Evolutionary conservation across 192 early-diverging fungal genomes (phyloP).

Genomic region (Coemansia sp.): DNA sequence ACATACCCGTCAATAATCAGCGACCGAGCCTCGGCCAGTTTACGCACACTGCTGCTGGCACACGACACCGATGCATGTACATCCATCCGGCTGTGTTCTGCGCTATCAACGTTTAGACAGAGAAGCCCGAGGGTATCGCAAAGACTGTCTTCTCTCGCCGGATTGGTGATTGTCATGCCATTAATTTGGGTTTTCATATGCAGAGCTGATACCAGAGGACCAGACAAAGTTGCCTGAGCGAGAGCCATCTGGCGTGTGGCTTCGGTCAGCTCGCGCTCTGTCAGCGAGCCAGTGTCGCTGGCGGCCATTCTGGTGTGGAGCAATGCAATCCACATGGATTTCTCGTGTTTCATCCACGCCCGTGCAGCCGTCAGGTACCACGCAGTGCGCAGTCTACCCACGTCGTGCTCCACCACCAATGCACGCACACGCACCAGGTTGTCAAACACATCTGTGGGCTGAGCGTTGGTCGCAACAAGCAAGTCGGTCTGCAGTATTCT

Average conservation of each 20-base stretch:
- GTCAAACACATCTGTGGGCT: constrained; percentile 13
- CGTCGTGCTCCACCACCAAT: constrained; percentile 21
- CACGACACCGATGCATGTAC: neutral
- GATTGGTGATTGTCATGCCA: neutral
- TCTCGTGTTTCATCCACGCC: constrained; percentile 23
- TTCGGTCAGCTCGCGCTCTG: constrained; percentile 23
- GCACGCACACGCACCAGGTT: constrained; percentile 18
- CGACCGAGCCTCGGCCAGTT: constrained; percentile 7
- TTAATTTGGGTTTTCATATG: neutral
- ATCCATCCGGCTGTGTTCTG: neutral
- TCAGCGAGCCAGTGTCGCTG: neutral
- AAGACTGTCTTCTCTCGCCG: neutral
- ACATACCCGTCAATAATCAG: constrained; percentile 15
- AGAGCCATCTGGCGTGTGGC: constrained; percentile 1
- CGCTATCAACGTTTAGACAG: neutral
- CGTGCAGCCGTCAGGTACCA: constrained; percentile 22
- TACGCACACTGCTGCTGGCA: neutral
- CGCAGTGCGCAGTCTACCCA: constrained; percentile 11
- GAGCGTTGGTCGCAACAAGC: constrained; percentile 1
- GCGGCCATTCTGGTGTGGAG: no score
- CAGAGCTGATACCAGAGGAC: constrained; percentile 1
- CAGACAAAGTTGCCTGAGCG: constrained; percentile 13
- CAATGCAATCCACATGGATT: no score
- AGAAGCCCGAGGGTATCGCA: neutral
- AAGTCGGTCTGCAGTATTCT: constrained; percentile 23